Percentiles rank a stretch among this genome's conserved stretches.
Evolutionary conservation across 139 green algal genomes (phyloP).

Genomic region (Zygnema circumcarinatum): DNA sequence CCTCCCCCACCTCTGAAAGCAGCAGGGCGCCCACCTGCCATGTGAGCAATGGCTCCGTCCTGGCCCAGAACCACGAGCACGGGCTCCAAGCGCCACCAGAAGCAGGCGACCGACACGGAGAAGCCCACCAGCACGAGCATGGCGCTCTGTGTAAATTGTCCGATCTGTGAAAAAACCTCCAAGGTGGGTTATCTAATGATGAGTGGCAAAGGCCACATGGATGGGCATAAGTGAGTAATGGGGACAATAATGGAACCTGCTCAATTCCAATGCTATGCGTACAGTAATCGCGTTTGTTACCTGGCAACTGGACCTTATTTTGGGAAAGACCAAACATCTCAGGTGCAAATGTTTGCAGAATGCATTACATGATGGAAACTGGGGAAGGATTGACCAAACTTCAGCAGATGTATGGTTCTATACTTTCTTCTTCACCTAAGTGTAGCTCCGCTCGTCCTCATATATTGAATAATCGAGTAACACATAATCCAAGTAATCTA

Average conservation of each 20-base stretch:
- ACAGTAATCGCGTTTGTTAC: no score
- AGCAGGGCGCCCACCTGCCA: background rate
- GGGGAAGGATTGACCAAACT: no score
- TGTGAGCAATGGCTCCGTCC: background rate
- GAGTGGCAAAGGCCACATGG: background rate
- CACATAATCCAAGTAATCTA: no score
- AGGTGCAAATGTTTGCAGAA: no score
- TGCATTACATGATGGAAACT: no score
- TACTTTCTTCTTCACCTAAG: no score
- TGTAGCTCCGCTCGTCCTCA: no score
- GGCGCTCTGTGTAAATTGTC: slow-evolving; percentile 17
- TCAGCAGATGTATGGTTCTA: no score
- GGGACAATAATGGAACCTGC: background rate
- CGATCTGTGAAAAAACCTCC: background rate
- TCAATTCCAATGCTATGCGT: background rate
- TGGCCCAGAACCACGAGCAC: slow-evolving; percentile 3
- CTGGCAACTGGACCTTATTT: no score
- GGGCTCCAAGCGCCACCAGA: background rate
- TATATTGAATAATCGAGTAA: no score
- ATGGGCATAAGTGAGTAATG: background rate
- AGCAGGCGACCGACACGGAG: background rate
- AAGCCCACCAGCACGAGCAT: background rate
- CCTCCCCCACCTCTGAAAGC: no score
- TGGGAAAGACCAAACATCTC: no score
- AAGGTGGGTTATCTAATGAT: background rate